These are phyloP conservation scores for Rheum nobile DNA, from an alignment of 148 eudicot species.

Conservation along the genomic window DNA sequence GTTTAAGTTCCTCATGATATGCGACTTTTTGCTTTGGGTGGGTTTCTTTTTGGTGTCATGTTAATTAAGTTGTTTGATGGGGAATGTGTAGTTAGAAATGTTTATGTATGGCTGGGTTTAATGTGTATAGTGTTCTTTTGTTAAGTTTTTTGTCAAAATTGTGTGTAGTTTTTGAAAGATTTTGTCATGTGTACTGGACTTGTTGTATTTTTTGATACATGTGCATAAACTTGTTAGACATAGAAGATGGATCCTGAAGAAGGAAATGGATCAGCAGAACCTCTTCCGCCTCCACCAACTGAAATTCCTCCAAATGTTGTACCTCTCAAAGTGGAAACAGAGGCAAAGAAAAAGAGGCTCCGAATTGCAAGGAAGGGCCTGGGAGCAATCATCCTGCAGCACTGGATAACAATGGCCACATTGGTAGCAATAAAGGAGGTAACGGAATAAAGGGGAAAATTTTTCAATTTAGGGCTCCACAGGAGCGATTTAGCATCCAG, in stretches of 20 bases:
- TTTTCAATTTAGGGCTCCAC: constrained; percentile 90
- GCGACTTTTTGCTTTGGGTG: neutral
- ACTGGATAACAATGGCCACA: neutral
- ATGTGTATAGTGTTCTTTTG: neutral
- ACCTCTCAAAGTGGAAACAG: constrained; percentile 23
- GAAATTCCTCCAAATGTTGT: constrained; percentile 14
- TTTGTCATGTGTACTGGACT: neutral
- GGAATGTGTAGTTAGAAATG: neutral
- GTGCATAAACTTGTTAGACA: neutral
- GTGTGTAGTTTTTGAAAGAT: too few relatives aligned
- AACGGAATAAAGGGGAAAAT: constrained; percentile 44
- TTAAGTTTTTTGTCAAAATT: too few relatives aligned
- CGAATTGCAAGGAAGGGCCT: constrained; percentile 64
- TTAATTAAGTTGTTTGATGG: neutral
- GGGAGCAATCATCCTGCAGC: constrained; percentile 21
- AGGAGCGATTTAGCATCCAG: constrained; percentile 70
- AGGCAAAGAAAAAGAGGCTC: constrained; percentile 39
- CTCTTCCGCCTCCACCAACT: constrained; percentile 68
- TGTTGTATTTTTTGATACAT: neutral
- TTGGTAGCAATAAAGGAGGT: constrained; percentile 4
- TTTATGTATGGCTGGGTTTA: neutral
- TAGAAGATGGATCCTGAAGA: neutral
- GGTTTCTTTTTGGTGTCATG: neutral
- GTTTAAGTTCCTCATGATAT: neutral
- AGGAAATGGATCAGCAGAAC: constrained; percentile 19